Conservation (phyloP, 31 red algal genomes). For the Endocladia muricata region DNA sequence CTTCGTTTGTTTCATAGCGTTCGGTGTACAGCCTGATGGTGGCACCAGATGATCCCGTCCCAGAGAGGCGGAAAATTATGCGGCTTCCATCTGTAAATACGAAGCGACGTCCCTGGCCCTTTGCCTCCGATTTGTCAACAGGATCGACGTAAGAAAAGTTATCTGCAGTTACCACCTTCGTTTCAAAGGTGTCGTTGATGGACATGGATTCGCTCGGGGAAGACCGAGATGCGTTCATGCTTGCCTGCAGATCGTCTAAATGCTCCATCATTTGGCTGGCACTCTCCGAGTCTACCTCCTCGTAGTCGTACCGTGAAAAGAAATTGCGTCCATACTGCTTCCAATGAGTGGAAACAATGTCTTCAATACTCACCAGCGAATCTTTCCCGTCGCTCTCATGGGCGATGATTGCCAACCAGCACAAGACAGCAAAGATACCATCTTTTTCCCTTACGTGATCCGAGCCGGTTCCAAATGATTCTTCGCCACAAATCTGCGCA, state of each 20-base stretch:
- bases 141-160: slow-evolving; percentile 96
- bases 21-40: slow-evolving; percentile 98
- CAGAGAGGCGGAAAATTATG: slow-evolving; percentile 88
- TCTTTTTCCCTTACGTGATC: slow-evolving; percentile 98
- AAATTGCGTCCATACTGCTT: slow-evolving; percentile 84
- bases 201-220: slow-evolving; percentile 27
- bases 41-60: slow-evolving; percentile 90
- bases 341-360: slow-evolving; percentile 89
- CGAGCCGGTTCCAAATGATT: slow-evolving; percentile 90
- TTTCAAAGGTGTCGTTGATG: slow-evolving; percentile 39
- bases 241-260: slow-evolving; percentile 43
- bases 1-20: slow-evolving; percentile 67
- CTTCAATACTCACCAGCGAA: slow-evolving; percentile 61
- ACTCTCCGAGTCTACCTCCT: slow-evolving; percentile 65
- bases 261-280: slow-evolving; percentile 74
- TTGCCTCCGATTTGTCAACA: slow-evolving; percentile 80
- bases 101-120: slow-evolving; percentile 84
- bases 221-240: slow-evolving; percentile 30
- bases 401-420: slow-evolving; percentile 86
- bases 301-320: slow-evolving; percentile 90
- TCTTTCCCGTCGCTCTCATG: slow-evolving; percentile 45
- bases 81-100: slow-evolving; percentile 86
- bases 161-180: slow-evolving; percentile 71
- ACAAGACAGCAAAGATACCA: slow-evolving; percentile 90
- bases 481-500: slow-evolving; percentile 91